Base-by-base conservation (phyloP, 2,329 filamentous ascomycete species). In the Exophiala aquamarina region DNA sequence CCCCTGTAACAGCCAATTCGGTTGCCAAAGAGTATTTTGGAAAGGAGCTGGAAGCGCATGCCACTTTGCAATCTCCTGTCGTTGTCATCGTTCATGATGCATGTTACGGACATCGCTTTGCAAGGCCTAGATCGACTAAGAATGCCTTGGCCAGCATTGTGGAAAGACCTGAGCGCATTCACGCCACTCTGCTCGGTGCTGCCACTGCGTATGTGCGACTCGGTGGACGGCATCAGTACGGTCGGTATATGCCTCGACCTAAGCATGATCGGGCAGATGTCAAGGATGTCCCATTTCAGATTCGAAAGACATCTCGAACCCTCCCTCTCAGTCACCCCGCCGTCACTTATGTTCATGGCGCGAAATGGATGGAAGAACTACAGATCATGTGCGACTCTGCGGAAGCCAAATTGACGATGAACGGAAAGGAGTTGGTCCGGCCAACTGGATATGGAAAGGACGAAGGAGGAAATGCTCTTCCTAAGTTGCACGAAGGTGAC, bases 91-190 rank as follows among this genome's bases (percentile, higher is more conserved):
- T 98, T 2, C 90, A 97, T 61, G 93, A 98, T 70, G 84, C 87
- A 43, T 95, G 92, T 68, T 98, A 97, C 65, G 91, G 92, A 18
- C 93, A 98, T 70, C 84, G 90, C 17, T 98, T 84, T 67, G 89
- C 91, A 9, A 80, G 93, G 35, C 89, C 89, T 3, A 84, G 87
- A 59, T 86, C 89, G 1, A 85, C 82, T 17, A 86, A 86, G 60
- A 77, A 73, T 35, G 78, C 79, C 13, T 76, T 97, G 1, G 82
- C 75, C 60, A 87, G 84, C 47, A 95, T 98, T 56, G 91, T 98
- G 39, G 93, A 98, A 70, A 79, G 93, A 9, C 93, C 93, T 0
- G 93, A 98, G 71, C 79, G 93, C 49, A 83, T 98, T 55, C 87
- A 87, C 58, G 93, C 93, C 3, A 83, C 83, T 50, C 81, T 92